Conservation (phyloP, 768 basidiomycete genomes). For the Agrocybe praecox region DNA sequence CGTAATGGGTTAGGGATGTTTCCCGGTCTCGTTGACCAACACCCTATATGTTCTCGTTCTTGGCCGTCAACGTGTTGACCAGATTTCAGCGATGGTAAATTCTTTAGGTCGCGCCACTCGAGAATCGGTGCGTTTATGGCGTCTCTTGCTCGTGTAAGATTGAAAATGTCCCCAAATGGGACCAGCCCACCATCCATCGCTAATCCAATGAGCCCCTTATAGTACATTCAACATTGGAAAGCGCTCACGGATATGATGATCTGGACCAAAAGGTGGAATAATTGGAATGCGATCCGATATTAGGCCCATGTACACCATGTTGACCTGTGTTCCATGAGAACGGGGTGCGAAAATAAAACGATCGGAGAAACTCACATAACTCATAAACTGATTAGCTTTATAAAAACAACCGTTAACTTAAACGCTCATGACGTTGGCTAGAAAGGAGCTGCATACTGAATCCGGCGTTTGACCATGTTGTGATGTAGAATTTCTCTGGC, state of each 20-base stretch:
- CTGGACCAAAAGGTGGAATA: conserved; percentile 48
- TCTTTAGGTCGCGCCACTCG: conserved; percentile 52
- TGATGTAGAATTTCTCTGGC: conserved; percentile 54
- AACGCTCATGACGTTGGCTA: background rate
- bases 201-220: conserved; percentile 9
- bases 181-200: conserved; percentile 30
- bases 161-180: conserved; percentile 46
- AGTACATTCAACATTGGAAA: background rate
- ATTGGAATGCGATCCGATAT: conserved; percentile 49
- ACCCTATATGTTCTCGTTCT: conserved; percentile 27
- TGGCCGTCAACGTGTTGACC: conserved; percentile 14
- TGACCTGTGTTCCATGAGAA: conserved; percentile 31
- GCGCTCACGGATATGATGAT: conserved; percentile 37
- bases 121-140: conserved; percentile 40
- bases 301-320: conserved; percentile 49
- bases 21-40: conserved; percentile 32
- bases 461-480: conserved; percentile 56
- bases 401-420: background rate
- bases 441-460: conserved; percentile 42
- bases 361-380: conserved; percentile 25
- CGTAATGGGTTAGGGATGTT: conserved; percentile 21
- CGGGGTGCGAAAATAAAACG: background rate
- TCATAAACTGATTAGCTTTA: conserved; percentile 38
- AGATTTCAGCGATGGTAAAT: conserved; percentile 22
- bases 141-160: conserved; percentile 36